Conservation (phyloP, 2,329 filamentous ascomycete species). For the Beauveria medogensis region DNA sequence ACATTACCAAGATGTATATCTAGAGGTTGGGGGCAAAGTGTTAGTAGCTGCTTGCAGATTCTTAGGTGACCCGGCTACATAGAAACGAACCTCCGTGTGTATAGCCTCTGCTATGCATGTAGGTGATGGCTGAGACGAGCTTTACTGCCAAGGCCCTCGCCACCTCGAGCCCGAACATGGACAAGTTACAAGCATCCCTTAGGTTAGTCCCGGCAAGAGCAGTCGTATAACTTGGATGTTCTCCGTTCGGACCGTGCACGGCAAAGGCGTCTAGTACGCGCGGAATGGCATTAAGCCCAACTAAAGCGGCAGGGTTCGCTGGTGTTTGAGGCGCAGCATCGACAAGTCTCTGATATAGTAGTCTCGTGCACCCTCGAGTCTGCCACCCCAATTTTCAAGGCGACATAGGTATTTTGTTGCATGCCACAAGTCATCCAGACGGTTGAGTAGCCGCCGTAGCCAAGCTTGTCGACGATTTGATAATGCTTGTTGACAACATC, state of each 20-base stretch:
- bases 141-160: conserved; percentile 15
- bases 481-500: conserved; percentile 20
- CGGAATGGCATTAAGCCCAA: background rate
- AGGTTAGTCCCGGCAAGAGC: background rate
- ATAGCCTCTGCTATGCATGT: conserved; percentile 18
- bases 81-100: conserved; percentile 15
- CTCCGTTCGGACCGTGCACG: background rate
- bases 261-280: background rate
- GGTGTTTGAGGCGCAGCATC: too few relatives aligned
- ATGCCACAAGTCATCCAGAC: conserved; percentile 33
- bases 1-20: conserved; percentile 21
- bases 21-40: conserved; percentile 2
- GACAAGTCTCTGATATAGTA: background rate
- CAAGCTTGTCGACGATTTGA: conserved; percentile 29
- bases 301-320: background rate
- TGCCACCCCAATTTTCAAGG: conserved; percentile 8
- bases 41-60: background rate
- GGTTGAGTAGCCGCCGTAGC: conserved; percentile 30
- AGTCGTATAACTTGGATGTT: background rate
- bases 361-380: background rate
- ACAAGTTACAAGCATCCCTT: background rate
- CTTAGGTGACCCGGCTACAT: too few relatives aligned
- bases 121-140: conserved; percentile 19
- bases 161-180: conserved; percentile 12
- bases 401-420: conserved; percentile 11